Percentiles rank a stretch among this genome's conserved stretches.
Evolutionary conservation across 352 stramenopile genomes (phyloP).

Genomic region (Peronosclerospora sorghi): DNA sequence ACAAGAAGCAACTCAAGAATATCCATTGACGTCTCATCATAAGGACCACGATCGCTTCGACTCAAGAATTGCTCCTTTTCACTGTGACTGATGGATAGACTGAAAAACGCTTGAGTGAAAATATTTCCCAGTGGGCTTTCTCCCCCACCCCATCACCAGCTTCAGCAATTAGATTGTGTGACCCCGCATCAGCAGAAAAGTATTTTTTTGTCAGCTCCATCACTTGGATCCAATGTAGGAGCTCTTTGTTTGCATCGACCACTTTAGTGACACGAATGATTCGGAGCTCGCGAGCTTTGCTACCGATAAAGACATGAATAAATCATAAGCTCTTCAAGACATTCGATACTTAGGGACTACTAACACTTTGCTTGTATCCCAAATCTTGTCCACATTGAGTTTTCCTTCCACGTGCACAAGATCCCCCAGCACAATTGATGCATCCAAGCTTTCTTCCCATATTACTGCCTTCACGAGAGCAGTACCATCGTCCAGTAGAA

Average conservation of each 20-base stretch:
- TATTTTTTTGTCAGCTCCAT: conserved; percentile 30
- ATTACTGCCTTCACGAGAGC: conserved; percentile 44
- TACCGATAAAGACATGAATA: neutral
- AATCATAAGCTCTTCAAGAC: neutral
- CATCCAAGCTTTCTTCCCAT: conserved; percentile 18
- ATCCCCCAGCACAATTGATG: conserved; percentile 34
- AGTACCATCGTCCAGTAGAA: conserved; percentile 64
- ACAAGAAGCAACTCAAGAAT: conserved; percentile 26
- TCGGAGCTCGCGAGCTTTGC: conserved; percentile 42
- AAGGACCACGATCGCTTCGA: conserved; percentile 4
- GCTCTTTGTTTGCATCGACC: conserved; percentile 61
- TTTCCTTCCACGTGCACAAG: conserved; percentile 67
- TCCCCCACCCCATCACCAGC: neutral
- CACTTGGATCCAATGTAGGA: conserved; percentile 57
- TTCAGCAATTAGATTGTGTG: neutral
- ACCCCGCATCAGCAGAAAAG: conserved; percentile 20
- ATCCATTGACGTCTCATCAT: conserved; percentile 24
- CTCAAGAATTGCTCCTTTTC: conserved; percentile 21
- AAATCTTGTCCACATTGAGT: conserved; percentile 49
- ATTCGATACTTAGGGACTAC: neutral
- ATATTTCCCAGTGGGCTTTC: conserved; percentile 30
- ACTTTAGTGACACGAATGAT: conserved; percentile 37
- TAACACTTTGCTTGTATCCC: conserved; percentile 16
- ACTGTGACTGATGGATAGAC: conserved; percentile 15
- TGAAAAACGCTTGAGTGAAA: conserved; percentile 33